Evolutionary conservation across 306 rosid genomes (phyloP).

Genomic region (Corylus americana): DNA sequence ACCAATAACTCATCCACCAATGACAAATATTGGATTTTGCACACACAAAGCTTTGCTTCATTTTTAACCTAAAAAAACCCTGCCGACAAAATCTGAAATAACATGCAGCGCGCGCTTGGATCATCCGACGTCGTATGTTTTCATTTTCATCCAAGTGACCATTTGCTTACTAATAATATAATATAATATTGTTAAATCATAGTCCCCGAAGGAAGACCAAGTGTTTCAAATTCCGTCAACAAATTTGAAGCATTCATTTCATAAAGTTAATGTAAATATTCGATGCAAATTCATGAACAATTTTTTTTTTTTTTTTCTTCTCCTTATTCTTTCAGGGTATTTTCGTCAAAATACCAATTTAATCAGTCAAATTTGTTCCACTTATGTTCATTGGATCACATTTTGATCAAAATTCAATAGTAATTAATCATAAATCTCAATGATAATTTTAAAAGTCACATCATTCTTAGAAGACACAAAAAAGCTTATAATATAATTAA

Average conservation of each 20-base stretch:
- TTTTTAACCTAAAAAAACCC: background rate
- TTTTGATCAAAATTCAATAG: background rate
- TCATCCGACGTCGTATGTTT: background rate
- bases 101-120: background rate
- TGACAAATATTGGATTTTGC: no score
- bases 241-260: no score
- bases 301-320: background rate
- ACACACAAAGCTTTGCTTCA: no score
- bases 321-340: conserved; percentile 16
- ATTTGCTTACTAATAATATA: no score
- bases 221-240: no score
- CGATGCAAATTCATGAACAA: background rate
- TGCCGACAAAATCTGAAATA: background rate
- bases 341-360: conserved; percentile 15
- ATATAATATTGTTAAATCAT: no score
- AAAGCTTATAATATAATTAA: no score
- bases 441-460: no score
- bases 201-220: no score
- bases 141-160: background rate
- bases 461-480: no score
- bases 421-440: background rate
- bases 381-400: background rate
- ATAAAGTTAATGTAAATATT: background rate
- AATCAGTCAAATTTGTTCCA: conserved; percentile 27
- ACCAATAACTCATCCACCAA: no score